Evolutionary conservation across 768 basidiomycete species (phyloP).

Genomic region (Suillus alpinus): DNA sequence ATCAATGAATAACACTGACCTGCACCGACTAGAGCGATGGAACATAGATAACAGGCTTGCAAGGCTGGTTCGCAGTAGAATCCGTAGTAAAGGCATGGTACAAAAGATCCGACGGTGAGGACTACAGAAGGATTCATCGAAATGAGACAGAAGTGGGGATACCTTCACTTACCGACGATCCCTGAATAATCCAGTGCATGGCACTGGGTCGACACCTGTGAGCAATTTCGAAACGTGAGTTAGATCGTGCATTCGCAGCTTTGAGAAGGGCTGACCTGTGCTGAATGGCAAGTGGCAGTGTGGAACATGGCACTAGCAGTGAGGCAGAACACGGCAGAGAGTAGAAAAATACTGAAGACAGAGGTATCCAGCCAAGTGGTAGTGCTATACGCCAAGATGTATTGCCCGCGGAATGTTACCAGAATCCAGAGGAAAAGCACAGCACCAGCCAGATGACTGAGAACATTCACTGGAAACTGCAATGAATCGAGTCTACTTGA

Average conservation of each 20-base stretch:
- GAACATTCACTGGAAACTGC: constrained; percentile 69
- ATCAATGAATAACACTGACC: constrained; percentile 42
- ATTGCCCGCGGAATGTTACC: constrained; percentile 47
- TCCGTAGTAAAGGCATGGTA: constrained; percentile 74
- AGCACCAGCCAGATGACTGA: constrained; percentile 75
- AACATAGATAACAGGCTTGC: constrained; percentile 52
- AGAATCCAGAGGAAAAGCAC: constrained; percentile 58
- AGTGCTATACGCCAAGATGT: constrained; percentile 49
- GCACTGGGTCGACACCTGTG: constrained; percentile 56
- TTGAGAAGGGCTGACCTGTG: constrained; percentile 43
- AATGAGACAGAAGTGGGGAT: not conserved
- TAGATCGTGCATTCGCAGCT: not conserved
- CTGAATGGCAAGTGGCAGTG: constrained; percentile 69
- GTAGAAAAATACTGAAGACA: constrained; percentile 63
- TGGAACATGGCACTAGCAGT: constrained; percentile 72
- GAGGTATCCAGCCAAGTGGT: constrained; percentile 61
- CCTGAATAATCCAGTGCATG: constrained; percentile 77
- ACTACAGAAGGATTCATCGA: constrained; percentile 30
- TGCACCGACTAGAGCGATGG: constrained; percentile 50
- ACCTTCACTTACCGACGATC: constrained; percentile 53
- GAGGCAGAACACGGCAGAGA: constrained; percentile 72
- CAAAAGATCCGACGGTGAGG: constrained; percentile 76
- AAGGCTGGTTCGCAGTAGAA: constrained; percentile 64
- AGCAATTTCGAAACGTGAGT: constrained; percentile 1
- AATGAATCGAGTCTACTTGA: constrained; percentile 4